Percentiles rank a stretch among this genome's conserved stretches.
These are phyloP conservation scores for Sporothrix phasma DNA, from an alignment of 2,329 filamentous ascomycete species.

Conservation along the genomic window DNA sequence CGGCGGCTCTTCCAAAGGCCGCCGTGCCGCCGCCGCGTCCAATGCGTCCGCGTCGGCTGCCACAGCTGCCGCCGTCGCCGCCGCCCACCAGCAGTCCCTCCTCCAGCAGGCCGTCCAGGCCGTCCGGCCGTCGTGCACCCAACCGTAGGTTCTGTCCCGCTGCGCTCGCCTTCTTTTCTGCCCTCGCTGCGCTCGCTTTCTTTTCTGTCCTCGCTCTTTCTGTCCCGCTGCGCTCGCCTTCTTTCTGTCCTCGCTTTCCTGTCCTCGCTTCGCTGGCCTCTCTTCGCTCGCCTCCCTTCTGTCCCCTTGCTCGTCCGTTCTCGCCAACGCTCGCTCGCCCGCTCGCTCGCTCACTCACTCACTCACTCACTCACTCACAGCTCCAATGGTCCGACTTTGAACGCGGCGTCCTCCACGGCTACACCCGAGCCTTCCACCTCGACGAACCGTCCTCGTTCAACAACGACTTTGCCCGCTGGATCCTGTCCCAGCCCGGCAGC, in stretches of 20 bases:
- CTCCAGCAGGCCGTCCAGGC: neutral
- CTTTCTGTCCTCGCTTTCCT: neutral
- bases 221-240: neutral
- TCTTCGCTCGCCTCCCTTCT: neutral
- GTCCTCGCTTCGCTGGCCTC: neutral
- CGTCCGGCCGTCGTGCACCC: constrained; percentile 1
- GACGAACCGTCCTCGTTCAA: constrained; percentile 61
- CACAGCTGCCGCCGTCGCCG: neutral
- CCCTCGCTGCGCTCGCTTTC: neutral
- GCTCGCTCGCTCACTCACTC: neutral
- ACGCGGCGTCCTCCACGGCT: constrained; percentile 58
- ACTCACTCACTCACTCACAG: constrained; percentile 26
- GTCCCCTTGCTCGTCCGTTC: neutral
- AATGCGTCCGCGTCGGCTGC: constrained; percentile 23
- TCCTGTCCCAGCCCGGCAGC: constrained; percentile 50
- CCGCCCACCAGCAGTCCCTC: neutral
- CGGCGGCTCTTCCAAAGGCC: constrained; percentile 40
- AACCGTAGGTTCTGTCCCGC: constrained; percentile 4
- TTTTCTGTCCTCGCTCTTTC: neutral
- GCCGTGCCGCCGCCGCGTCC: constrained; percentile 42
- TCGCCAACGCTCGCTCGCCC: neutral
- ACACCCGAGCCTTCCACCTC: constrained; percentile 64
- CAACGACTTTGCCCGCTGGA: constrained; percentile 50
- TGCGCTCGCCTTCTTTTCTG: neutral
- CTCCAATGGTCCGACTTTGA: constrained; percentile 61